Conservation (phyloP, 108 stramenopile genomes). For the Skeletonema costatum region DNA sequence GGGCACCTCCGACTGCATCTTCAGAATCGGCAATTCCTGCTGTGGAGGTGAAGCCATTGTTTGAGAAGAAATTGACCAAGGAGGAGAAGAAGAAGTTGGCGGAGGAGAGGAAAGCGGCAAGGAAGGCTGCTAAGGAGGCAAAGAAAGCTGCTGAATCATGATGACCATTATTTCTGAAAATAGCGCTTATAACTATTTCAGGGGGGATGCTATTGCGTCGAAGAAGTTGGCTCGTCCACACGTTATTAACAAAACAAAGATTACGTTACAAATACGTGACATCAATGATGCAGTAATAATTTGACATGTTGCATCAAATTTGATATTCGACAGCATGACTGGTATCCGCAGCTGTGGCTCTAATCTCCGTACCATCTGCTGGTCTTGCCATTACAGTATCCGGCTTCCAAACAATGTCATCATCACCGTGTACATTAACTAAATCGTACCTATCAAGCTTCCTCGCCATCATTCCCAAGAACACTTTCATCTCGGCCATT, state of each 20-base stretch:
- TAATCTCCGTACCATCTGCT: conserved; percentile 1
- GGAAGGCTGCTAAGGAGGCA: conserved; percentile 77
- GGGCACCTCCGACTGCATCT: conserved; percentile 35
- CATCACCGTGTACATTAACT: conserved; percentile 8
- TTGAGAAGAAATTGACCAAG: conserved; percentile 88
- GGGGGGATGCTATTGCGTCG: neutral
- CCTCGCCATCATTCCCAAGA: conserved; percentile 53
- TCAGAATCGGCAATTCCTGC: neutral
- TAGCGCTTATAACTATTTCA: neutral
- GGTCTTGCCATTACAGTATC: conserved; percentile 21
- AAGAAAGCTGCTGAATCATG: conserved; percentile 33
- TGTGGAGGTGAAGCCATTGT: conserved; percentile 58
- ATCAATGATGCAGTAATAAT: no score
- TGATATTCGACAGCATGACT: neutral
- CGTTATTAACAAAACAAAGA: neutral
- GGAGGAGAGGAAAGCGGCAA: conserved; percentile 66
- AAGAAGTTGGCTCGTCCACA: neutral
- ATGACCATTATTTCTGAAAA: neutral
- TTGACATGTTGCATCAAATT: neutral
- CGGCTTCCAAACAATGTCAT: conserved; percentile 11
- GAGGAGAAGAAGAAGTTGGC: conserved; percentile 90
- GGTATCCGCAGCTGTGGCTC: neutral
- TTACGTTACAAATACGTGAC: neutral
- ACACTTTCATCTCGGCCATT: conserved; percentile 57
- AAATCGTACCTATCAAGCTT: conserved; percentile 36